A percentile compares a stretch with the other conserved stretches of the same genome.
Conservation (phyloP, 768 basidiomycete species). For the Termitomyces sp. region DNA sequence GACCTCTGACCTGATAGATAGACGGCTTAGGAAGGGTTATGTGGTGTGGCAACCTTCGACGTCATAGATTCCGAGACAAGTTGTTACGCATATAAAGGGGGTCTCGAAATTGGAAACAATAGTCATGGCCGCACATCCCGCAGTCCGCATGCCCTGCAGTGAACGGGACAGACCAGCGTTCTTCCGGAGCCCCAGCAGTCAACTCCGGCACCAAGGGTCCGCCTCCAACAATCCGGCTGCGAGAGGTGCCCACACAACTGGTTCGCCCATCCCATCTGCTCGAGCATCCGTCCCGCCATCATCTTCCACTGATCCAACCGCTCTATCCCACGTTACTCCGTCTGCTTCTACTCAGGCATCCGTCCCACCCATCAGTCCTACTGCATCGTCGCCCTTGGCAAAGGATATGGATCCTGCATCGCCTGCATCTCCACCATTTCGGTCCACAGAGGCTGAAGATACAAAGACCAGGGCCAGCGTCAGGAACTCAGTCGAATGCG, state of each 20-base stretch:
- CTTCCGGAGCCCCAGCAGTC: background rate
- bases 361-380: background rate
- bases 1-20: too few relatives aligned
- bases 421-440: background rate
- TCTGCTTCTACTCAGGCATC: background rate
- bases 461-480: background rate
- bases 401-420: background rate
- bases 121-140: background rate
- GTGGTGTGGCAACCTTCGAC: background rate
- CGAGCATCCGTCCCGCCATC: background rate
- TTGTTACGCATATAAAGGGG: background rate
- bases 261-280: background rate
- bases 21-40: too few relatives aligned
- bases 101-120: background rate
- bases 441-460: background rate
- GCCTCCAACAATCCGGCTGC: background rate
- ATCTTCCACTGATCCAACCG: background rate
- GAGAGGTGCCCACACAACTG: background rate
- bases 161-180: slow-evolving; percentile 3
- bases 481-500: background rate
- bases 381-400: background rate
- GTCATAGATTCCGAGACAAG: background rate
- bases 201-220: background rate
- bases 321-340: background rate
- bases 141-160: slow-evolving; percentile 4